Evolutionary conservation across 1,284 basidiomycete genomes (phyloP), one percentile per base, ranked within the genome.

Genomic region (Apiotrichum gamsii): DNA sequence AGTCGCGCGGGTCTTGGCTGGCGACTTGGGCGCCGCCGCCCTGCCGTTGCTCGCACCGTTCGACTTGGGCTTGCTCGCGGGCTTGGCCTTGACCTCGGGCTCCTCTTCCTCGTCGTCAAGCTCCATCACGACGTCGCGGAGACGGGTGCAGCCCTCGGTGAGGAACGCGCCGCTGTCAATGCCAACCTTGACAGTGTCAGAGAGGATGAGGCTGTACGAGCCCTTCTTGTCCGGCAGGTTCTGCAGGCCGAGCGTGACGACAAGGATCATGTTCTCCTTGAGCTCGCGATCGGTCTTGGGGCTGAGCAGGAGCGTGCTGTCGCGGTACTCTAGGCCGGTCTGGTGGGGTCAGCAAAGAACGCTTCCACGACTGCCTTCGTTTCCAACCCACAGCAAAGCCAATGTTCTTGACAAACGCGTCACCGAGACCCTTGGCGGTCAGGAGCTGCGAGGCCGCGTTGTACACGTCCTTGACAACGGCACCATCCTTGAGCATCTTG

Each of bases 321-420:
- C 94, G 28, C 93, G 83, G 74, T 94, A 96, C 70, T 97, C 94
- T 66, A 96, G 81, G 13, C 90, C 90, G 67, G 83, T 93, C 89
- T 93, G 61, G n/a, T n/a, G n/a, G 16, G 19, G 25, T 63, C 19
- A 64, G 46, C 35, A 13, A 34, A 31, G 25, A 29, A 15, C 18
- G 0, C 37, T 16, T n/a, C n/a, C n/a, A n/a, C n/a, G n/a, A n/a
- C n/a, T n/a, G n/a, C n/a, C n/a, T n/a, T n/a, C n/a, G 8, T 6
- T 8, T 3, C 10, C 11, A 25, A 70, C 74, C 57, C 67, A 90
- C 89, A 23, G 84, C 87, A 70, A 94, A 95, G 6, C 94, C 94
- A 43, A 91, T 75, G 57, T 82, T 90, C 76, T 96, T 98, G 37
- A 85, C 82, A 51, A 97, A 87, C 54, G 85, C 72, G 57, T 83